These are phyloP conservation scores for Porphyrellus cyaneotinctus DNA, from an alignment of 768 basidiomycete genomes.

Conservation along the genomic window DNA sequence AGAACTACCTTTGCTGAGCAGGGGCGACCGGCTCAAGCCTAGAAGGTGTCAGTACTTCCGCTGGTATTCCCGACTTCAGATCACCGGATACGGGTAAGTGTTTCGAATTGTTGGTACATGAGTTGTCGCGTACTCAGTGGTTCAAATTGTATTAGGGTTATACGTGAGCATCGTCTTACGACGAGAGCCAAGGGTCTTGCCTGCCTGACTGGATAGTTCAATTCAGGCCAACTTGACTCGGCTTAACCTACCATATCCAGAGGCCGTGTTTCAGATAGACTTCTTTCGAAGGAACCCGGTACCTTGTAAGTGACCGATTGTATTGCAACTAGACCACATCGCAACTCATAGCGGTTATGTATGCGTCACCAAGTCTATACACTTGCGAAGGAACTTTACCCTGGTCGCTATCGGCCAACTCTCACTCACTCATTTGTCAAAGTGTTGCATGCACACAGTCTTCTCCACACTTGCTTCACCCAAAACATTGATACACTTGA, in stretches of 20 bases:
- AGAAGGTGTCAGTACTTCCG: conserved; percentile 70
- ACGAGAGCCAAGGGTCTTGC: background rate
- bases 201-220: background rate
- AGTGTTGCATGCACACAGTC: conserved; percentile 63
- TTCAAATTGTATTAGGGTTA: conserved; percentile 14
- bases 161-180: conserved; percentile 23
- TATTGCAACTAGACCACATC: background rate
- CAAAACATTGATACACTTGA: conserved; percentile 95
- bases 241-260: conserved; percentile 83
- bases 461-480: conserved; percentile 78
- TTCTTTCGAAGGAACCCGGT: conserved; percentile 79
- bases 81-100: conserved; percentile 74
- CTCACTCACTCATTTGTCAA: conserved; percentile 86
- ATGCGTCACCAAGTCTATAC: conserved; percentile 60
- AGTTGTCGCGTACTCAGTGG: background rate
- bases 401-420: conserved; percentile 86
- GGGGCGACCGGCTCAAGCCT: conserved; percentile 1
- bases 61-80: conserved; percentile 88
- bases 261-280: conserved; percentile 90
- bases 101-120: background rate
- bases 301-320: conserved; percentile 53
- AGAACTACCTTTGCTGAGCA: conserved; percentile 12
- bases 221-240: conserved; percentile 69
- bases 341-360: background rate
- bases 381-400: conserved; percentile 90